A percentile compares a stretch with the other conserved stretches of the same genome.
Conservation (phyloP, 2,329 filamentous ascomycete genomes). For the Nothophoma quercina region DNA sequence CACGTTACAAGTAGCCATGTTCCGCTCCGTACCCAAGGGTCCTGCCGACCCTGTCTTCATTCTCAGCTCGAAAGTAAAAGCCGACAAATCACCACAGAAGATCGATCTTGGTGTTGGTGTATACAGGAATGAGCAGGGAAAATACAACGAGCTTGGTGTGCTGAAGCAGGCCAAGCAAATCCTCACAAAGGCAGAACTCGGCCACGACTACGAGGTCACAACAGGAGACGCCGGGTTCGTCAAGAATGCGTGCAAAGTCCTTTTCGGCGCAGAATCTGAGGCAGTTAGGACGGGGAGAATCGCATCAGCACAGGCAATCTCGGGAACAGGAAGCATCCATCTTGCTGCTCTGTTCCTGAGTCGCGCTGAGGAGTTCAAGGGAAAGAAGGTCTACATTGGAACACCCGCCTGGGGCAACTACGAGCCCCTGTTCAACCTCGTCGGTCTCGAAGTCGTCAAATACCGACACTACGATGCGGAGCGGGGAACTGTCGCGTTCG, state of each 20-base stretch:
- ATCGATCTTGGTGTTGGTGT: conserved; percentile 51
- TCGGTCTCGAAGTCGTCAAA: conserved; percentile 35
- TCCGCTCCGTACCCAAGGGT: conserved; percentile 35
- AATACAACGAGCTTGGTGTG: conserved; percentile 43
- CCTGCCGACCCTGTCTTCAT: conserved; percentile 45
- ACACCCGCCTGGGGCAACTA: conserved; percentile 49
- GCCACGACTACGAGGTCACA: conserved; percentile 44
- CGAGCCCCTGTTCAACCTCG: conserved; percentile 40
- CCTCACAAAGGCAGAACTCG: conserved; percentile 19
- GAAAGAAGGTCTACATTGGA: conserved; percentile 41
- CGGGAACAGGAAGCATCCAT: conserved; percentile 50
- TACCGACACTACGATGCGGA: conserved; percentile 44
- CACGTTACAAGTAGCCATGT: conserved; percentile 19
- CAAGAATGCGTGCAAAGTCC: conserved; percentile 35
- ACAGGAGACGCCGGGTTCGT: conserved; percentile 45
- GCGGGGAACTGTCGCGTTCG: conserved; percentile 37
- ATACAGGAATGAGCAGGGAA: conserved; percentile 46
- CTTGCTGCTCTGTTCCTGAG: conserved; percentile 45
- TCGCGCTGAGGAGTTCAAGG: conserved; percentile 26
- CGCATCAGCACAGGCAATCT: conserved; percentile 51
- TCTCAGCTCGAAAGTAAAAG: conserved; percentile 43
- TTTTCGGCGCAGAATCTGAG: conserved; percentile 39
- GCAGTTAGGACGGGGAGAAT: conserved; percentile 24
- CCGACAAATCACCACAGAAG: conserved; percentile 40
- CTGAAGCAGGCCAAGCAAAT: conserved; percentile 28